A percentile compares a stretch with the other conserved stretches of the same genome.
Evolutionary conservation across 768 basidiomycete genomes (phyloP).

Genomic region (Saitozyma sp.): DNA sequence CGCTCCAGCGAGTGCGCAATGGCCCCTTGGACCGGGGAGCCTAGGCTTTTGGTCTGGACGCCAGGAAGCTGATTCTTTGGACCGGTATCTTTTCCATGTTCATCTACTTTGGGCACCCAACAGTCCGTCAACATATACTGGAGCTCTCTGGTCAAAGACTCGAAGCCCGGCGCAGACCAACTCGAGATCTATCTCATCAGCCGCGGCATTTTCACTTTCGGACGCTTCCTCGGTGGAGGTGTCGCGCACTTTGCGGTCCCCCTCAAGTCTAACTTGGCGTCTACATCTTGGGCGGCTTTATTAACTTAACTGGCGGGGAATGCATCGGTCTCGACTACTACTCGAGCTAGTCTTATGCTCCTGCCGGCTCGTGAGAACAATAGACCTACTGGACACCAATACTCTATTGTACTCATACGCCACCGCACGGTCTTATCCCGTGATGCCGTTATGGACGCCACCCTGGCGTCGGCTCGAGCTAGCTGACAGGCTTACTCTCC

Average conservation of each 20-base stretch:
- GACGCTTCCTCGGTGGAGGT: conserved; percentile 36
- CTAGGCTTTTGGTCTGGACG: conserved; percentile 19
- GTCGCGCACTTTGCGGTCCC: conserved; percentile 37
- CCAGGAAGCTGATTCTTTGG: conserved; percentile 16
- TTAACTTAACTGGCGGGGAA: too few species aligned
- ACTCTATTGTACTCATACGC: too few species aligned
- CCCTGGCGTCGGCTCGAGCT: too few species aligned
- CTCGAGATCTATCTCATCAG: too few species aligned
- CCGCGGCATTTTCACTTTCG: conserved; percentile 35
- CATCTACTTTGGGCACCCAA: conserved; percentile 42
- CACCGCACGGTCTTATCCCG: too few species aligned
- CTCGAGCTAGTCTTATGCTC: too few species aligned
- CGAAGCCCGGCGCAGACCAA: conserved; percentile 21
- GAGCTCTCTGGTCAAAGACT: conserved; percentile 18
- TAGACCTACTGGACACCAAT: too few species aligned
- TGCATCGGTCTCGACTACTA: too few species aligned
- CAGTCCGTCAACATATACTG: conserved; percentile 37
- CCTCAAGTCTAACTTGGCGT: conserved; percentile 33
- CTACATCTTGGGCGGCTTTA: conserved; percentile 32
- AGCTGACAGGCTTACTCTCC: too few species aligned
- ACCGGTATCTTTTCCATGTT: conserved; percentile 35
- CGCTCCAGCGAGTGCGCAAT: conserved; percentile 27
- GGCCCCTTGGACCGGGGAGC: conserved; percentile 19
- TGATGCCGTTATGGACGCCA: too few species aligned
- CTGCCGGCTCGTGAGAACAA: too few species aligned